These are phyloP conservation scores for Mycena latifolia DNA, from an alignment of 768 basidiomycete genomes.

Conservation along the genomic window DNA sequence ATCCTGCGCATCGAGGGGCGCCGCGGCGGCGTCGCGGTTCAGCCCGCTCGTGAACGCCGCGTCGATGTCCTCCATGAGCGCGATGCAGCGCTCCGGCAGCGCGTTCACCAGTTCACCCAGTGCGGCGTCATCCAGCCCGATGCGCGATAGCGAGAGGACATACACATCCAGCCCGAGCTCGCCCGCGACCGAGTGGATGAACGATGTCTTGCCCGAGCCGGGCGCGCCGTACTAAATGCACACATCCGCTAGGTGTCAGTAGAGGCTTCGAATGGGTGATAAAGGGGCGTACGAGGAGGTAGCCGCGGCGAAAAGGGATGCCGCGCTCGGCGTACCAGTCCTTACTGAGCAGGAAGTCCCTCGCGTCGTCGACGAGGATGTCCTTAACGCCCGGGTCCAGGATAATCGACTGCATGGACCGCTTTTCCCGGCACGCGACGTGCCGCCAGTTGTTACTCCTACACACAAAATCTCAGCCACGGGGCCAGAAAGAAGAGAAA, in stretches of 20 bases:
- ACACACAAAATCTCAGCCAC: too few species aligned
- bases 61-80: constrained; percentile 82
- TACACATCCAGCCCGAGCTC: constrained; percentile 77
- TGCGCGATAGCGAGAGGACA: constrained; percentile 69
- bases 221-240: constrained; percentile 69
- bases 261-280: not conserved
- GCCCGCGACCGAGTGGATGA: constrained; percentile 78
- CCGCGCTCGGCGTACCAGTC: constrained; percentile 75
- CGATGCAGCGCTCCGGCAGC: constrained; percentile 68
- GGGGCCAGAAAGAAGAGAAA: too few species aligned
- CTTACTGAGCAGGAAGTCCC: constrained; percentile 69
- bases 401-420: constrained; percentile 68
- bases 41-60: constrained; percentile 63
- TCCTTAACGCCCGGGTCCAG: constrained; percentile 71
- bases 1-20: constrained; percentile 9
- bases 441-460: constrained; percentile 58
- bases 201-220: constrained; percentile 78
- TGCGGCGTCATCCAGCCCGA: constrained; percentile 66
- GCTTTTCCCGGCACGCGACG: constrained; percentile 65
- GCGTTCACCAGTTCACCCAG: constrained; percentile 65
- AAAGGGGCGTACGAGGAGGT: constrained; percentile 55
- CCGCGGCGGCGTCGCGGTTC: constrained; percentile 37
- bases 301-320: constrained; percentile 78
- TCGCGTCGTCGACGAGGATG: constrained; percentile 67
- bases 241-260: not conserved